These are phyloP conservation scores for Patellaria atrata DNA, from an alignment of 495 filamentous ascomycete species.

Conservation along the genomic window DNA sequence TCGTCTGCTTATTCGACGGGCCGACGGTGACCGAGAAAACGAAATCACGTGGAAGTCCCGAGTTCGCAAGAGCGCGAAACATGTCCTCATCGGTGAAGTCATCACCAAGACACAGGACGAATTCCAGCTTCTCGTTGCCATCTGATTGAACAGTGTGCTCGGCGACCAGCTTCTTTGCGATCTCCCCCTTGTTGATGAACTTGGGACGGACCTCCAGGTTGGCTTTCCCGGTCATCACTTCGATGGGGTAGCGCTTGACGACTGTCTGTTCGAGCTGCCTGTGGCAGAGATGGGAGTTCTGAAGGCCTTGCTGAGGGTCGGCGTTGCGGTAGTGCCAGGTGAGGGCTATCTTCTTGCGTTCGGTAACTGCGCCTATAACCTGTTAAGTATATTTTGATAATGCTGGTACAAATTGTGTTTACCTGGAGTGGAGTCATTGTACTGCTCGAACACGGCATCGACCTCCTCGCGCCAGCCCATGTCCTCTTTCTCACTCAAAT, in stretches of 20 bases:
- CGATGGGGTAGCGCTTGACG: slow-evolving; percentile 64
- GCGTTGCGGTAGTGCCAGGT: slow-evolving; percentile 95
- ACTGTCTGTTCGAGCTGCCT: slow-evolving; percentile 61
- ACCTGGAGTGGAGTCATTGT: slow-evolving; percentile 71
- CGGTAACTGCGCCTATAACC: slow-evolving; percentile 61
- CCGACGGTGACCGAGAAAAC: slow-evolving; percentile 83
- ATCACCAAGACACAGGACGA: slow-evolving; percentile 80
- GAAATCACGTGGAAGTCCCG: slow-evolving; percentile 43
- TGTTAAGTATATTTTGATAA: background rate
- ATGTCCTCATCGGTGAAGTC: slow-evolving; percentile 85
- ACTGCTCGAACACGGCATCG: slow-evolving; percentile 64
- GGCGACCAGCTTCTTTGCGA: slow-evolving; percentile 64
- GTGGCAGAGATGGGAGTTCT: slow-evolving; percentile 62
- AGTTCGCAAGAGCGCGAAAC: slow-evolving; percentile 29
- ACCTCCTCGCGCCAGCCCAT: slow-evolving; percentile 84
- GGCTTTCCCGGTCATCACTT: slow-evolving; percentile 90
- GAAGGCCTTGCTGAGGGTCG: slow-evolving; percentile 65
- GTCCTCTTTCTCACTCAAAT: slow-evolving; percentile 63
- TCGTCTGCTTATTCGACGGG: slow-evolving; percentile 69
- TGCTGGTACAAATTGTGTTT: slow-evolving; percentile 12
- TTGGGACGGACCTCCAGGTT: slow-evolving; percentile 93
- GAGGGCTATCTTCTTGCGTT: slow-evolving; percentile 78
- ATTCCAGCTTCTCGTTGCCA: slow-evolving; percentile 35
- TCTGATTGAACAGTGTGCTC: slow-evolving; percentile 59
- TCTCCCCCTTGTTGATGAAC: slow-evolving; percentile 93